These are phyloP conservation scores for Cucurbitaria berberidis DNA, from an alignment of 2,329 filamentous ascomycete species.

Conservation along the genomic window DNA sequence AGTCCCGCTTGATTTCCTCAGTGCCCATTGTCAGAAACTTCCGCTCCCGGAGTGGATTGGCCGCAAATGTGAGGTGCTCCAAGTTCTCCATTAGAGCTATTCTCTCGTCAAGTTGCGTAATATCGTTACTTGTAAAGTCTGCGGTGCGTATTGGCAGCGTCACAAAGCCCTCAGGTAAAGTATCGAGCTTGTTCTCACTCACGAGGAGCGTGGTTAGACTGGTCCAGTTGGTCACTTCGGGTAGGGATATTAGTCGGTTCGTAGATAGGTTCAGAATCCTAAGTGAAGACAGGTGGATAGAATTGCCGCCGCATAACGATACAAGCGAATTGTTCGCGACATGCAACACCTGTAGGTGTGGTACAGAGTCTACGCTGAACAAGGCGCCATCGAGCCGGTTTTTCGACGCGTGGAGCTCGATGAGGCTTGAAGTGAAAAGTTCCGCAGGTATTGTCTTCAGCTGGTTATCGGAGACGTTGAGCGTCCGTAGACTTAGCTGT, in stretches of 20 bases:
- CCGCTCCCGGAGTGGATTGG: conserved; percentile 89
- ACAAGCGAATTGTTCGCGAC: conserved; percentile 77
- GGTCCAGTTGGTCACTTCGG: conserved; percentile 75
- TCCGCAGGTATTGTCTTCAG: conserved; percentile 75
- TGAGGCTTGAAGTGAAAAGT: conserved; percentile 69
- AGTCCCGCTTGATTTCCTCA: conserved; percentile 77
- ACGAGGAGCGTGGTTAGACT: conserved; percentile 75
- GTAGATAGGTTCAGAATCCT: conserved; percentile 77
- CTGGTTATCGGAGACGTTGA: conserved; percentile 82
- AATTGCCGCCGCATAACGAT: conserved; percentile 55
- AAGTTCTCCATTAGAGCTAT: conserved; percentile 82
- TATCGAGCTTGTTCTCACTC: conserved; percentile 79
- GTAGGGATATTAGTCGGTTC: conserved; percentile 77
- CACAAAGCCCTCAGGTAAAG: conserved; percentile 78
- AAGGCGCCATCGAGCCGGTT: conserved; percentile 77
- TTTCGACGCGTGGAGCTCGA: conserved; percentile 75
- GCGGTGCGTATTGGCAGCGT: conserved; percentile 74
- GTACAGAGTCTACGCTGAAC: conserved; percentile 66
- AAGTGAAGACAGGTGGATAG: conserved; percentile 71
- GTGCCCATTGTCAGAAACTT: conserved; percentile 82
- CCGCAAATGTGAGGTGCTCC: conserved; percentile 75
- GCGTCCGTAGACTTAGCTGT: conserved; percentile 72
- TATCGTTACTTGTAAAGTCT: conserved; percentile 85
- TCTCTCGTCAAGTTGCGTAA: conserved; percentile 75
- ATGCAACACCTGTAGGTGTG: conserved; percentile 75